These are phyloP conservation scores for Solanum piurae DNA, from an alignment of 257 asterid species.

Conservation along the genomic window DNA sequence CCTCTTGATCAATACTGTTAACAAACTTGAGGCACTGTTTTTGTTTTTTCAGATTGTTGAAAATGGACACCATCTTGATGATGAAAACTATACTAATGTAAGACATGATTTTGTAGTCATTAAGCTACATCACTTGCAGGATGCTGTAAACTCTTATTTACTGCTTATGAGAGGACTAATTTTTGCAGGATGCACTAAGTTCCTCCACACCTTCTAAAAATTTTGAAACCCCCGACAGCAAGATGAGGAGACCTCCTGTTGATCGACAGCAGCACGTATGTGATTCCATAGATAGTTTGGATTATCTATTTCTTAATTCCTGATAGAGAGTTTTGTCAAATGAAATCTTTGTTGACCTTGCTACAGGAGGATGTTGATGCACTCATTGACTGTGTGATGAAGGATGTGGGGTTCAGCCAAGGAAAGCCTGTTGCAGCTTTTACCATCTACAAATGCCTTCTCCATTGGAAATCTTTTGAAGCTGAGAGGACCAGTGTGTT, in stretches of 20 bases:
- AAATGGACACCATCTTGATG: constrained; percentile 69
- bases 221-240: constrained; percentile 76
- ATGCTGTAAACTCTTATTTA: constrained; percentile 5
- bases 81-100: constrained; percentile 43
- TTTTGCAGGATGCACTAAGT: constrained; percentile 47
- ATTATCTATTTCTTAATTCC: background rate
- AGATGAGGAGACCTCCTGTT: constrained; percentile 68
- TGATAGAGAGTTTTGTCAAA: constrained; percentile 1
- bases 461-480: constrained; percentile 98
- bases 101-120: constrained; percentile 11
- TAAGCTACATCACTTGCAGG: background rate
- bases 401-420: constrained; percentile 93
- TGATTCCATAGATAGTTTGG: constrained; percentile 6
- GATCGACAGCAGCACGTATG: constrained; percentile 80
- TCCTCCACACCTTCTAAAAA: constrained; percentile 39
- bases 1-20: background rate
- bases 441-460: constrained; percentile 92
- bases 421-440: constrained; percentile 98
- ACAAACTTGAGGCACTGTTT: constrained; percentile 4
- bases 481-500: constrained; percentile 97
- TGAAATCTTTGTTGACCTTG: constrained; percentile 6
- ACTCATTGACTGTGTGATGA: constrained; percentile 76
- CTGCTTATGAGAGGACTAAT: background rate
- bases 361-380: constrained; percentile 97
- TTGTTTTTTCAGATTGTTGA: constrained; percentile 46